These are phyloP conservation scores for Zygotorulaspora danielsina DNA, from an alignment of 805 yeast genomes.

Conservation along the genomic window DNA sequence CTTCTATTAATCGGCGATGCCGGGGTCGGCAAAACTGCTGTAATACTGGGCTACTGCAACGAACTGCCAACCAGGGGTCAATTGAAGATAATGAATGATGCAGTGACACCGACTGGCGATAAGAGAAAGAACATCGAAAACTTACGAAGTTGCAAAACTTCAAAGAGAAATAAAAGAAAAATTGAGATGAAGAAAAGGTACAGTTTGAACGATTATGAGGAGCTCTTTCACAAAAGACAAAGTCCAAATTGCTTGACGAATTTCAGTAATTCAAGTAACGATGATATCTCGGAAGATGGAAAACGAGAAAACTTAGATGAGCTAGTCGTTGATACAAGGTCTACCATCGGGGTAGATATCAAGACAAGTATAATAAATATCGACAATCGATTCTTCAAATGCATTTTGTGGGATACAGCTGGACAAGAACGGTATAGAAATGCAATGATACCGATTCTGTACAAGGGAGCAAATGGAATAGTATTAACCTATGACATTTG, in stretches of 20 bases:
- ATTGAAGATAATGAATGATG: slow-evolving; percentile 11
- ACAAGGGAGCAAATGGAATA: slow-evolving; percentile 46
- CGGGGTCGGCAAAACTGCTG: slow-evolving; percentile 47
- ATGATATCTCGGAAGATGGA: slow-evolving; percentile 12
- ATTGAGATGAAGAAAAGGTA: slow-evolving; percentile 29
- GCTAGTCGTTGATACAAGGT: slow-evolving; percentile 36
- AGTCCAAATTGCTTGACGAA: slow-evolving; percentile 13
- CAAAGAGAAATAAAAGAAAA: slow-evolving; percentile 12
- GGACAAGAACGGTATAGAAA: slow-evolving; percentile 49
- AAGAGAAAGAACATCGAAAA: slow-evolving; percentile 5
- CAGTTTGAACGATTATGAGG: slow-evolving; percentile 35
- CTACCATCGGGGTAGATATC: slow-evolving; percentile 47
- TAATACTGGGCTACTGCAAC: slow-evolving; percentile 42
- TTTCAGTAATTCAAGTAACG: slow-evolving; percentile 4
- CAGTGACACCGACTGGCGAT: slow-evolving; percentile 7
- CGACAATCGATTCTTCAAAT: slow-evolving; percentile 42
- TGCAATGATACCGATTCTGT: slow-evolving; percentile 42
- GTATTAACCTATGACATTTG: slow-evolving; percentile 44
- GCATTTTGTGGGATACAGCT: slow-evolving; percentile 49
- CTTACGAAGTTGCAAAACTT: slow-evolving; percentile 4
- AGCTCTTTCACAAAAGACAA: slow-evolving; percentile 21
- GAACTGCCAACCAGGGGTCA: slow-evolving; percentile 31
- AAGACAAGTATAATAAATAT: slow-evolving; percentile 43
- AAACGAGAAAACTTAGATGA: slow-evolving; percentile 26
- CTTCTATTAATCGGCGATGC: slow-evolving; percentile 43